phyloP scores from a whole-genome alignment of 2,329 filamentous ascomycete species.

The Aspergillus chevalieri region DNA sequence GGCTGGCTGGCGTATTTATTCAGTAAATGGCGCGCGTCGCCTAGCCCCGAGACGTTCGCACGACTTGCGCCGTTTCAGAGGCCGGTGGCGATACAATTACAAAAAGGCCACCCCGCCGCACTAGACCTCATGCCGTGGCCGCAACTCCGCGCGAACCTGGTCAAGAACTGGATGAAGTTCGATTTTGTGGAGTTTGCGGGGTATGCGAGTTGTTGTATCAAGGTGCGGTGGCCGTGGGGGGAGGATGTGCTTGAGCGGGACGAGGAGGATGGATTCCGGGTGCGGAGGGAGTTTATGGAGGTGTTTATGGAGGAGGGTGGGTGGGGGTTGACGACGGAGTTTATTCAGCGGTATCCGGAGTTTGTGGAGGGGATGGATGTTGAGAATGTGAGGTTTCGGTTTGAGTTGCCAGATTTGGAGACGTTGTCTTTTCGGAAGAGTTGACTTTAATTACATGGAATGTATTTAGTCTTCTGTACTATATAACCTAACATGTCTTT shows the following conservation, averaged over 20 bases:
- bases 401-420: neutral
- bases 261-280: slow-evolving; percentile 4
- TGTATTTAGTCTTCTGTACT: no score
- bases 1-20: slow-evolving; percentile 5
- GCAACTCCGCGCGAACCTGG: slow-evolving; percentile 5
- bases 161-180: slow-evolving; percentile 2
- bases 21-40: slow-evolving; percentile 3
- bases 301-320: slow-evolving; percentile 7
- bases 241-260: slow-evolving; percentile 9
- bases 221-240: slow-evolving; percentile 11
- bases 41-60: neutral
- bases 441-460: no score
- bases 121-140: neutral
- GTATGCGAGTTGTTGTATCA: slow-evolving; percentile 6
- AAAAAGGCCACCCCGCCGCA: neutral
- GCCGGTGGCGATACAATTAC: neutral
- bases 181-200: slow-evolving; percentile 5
- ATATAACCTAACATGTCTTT: neutral
- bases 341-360: slow-evolving; percentile 6
- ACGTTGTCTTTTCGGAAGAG: neutral
- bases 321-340: slow-evolving; percentile 6
- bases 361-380: slow-evolving; percentile 7
- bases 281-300: slow-evolving; percentile 6
- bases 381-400: slow-evolving; percentile 1
- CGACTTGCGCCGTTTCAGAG: neutral